phyloP scores from a whole-genome alignment of 2,329 filamentous ascomycete genomes.

The Cercospora sojina region DNA sequence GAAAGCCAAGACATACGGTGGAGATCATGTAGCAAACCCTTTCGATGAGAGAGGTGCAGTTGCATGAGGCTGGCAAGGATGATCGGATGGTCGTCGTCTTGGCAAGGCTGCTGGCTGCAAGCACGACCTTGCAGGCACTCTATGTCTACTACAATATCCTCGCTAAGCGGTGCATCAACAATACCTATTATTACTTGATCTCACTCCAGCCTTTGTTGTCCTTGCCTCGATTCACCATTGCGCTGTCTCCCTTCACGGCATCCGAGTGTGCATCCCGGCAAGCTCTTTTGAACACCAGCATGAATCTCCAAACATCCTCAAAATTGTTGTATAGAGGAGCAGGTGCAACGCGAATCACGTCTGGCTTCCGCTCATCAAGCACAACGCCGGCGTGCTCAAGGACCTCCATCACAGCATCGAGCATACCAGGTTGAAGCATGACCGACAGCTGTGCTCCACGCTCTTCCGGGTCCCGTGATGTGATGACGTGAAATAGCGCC shows the following conservation, averaged over 20 bases:
- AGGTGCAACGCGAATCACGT: slow-evolving; percentile 81
- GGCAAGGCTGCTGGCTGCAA: not conserved
- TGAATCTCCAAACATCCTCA: slow-evolving; percentile 67
- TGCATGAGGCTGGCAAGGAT: slow-evolving; percentile 1
- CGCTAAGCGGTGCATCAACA: not conserved
- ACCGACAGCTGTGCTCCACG: slow-evolving; percentile 79
- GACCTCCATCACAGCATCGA: slow-evolving; percentile 65
- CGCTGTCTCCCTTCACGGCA: slow-evolving; percentile 8
- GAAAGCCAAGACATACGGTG: not conserved
- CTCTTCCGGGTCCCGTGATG: slow-evolving; percentile 65
- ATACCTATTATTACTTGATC: slow-evolving; percentile 27
- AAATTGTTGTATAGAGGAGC: slow-evolving; percentile 82
- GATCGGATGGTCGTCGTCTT: not conserved
- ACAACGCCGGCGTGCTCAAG: slow-evolving; percentile 70
- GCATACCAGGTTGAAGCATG: slow-evolving; percentile 63
- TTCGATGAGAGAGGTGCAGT: not conserved
- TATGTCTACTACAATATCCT: not conserved
- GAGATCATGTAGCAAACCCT: not conserved
- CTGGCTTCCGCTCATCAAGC: slow-evolving; percentile 79
- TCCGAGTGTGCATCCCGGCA: slow-evolving; percentile 42
- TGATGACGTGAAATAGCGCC: slow-evolving; percentile 57
- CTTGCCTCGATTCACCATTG: slow-evolving; percentile 34
- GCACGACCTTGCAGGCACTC: not conserved
- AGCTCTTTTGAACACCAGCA: slow-evolving; percentile 52
- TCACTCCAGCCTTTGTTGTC: slow-evolving; percentile 36